Conservation (phyloP, 805 yeast species). For the Candida parachauliodes region DNA sequence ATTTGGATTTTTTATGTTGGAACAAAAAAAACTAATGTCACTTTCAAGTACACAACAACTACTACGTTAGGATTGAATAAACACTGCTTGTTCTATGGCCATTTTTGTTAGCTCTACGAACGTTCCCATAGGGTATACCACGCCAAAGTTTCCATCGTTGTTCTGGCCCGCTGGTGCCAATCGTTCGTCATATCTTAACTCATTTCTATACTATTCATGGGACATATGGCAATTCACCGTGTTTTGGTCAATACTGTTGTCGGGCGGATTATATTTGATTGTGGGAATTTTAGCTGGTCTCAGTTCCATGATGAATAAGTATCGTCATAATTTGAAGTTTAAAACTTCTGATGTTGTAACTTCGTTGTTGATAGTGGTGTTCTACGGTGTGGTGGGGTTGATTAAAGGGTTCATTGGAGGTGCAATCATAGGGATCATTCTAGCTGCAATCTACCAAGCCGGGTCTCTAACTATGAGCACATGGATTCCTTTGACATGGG, state of each 20-base stretch:
- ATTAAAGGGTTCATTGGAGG: constrained; percentile 70
- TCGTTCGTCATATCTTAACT: constrained; percentile 36
- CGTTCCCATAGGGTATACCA: constrained; percentile 75
- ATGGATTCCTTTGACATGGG: constrained; percentile 92
- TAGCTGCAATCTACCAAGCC: constrained; percentile 72
- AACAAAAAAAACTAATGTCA: too few relatives aligned
- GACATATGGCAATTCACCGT: constrained; percentile 86
- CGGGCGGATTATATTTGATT: constrained; percentile 54
- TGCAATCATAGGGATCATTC: constrained; percentile 68
- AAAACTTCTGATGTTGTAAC: constrained; percentile 2
- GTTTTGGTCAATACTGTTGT: constrained; percentile 74
- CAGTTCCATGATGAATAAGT: constrained; percentile 20
- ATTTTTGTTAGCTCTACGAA: constrained; percentile 38
- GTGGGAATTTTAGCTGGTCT: constrained; percentile 60
- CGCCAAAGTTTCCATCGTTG: constrained; percentile 80
- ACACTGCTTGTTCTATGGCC: too few relatives aligned
- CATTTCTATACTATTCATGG: constrained; percentile 60
- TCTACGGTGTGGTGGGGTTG: constrained; percentile 50
- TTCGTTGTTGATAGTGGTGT: constrained; percentile 1
- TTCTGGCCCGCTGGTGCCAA: constrained; percentile 59
- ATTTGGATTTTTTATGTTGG: too few relatives aligned
- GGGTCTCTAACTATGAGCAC: constrained; percentile 87
- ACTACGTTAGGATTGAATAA: too few relatives aligned
- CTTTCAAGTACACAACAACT: too few relatives aligned
- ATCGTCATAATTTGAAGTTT: constrained; percentile 14